Percentiles rank a stretch among this genome's conserved stretches.
phyloP scores from a whole-genome alignment of 2,329 filamentous ascomycete genomes.

The Claviceps cyperi region DNA sequence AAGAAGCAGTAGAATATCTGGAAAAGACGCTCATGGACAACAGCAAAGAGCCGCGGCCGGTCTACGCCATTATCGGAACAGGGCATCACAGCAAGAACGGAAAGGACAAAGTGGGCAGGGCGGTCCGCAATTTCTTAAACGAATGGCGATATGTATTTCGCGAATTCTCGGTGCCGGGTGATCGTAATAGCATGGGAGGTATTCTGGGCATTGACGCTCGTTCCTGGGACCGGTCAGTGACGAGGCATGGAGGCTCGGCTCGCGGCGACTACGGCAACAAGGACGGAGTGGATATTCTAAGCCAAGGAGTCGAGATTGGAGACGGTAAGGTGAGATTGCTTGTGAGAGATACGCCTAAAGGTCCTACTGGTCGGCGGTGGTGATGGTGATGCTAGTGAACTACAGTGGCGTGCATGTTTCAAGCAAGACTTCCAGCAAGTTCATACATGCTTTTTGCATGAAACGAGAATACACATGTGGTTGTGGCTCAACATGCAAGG shows the following conservation, averaged over 20 bases:
- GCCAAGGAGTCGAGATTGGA: constrained; percentile 30
- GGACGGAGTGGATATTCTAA: constrained; percentile 40
- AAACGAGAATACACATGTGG: too few species aligned
- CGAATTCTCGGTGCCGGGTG: constrained; percentile 93
- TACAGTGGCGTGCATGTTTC: too few species aligned
- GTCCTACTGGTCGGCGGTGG: constrained; percentile 34
- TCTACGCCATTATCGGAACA: constrained; percentile 94
- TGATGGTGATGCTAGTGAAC: constrained; percentile 6
- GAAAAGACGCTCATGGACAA: constrained; percentile 80
- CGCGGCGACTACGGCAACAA: constrained; percentile 22
- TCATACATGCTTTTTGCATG: too few species aligned
- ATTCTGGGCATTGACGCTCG: constrained; percentile 54
- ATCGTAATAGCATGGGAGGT: constrained; percentile 69
- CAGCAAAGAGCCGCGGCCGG: constrained; percentile 52
- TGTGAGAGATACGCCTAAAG: constrained; percentile 45
- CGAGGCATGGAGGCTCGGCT: constrained; percentile 26
- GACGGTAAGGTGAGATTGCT: constrained; percentile 50
- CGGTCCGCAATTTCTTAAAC: constrained; percentile 77
- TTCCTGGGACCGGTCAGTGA: constrained; percentile 50
- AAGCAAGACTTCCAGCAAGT: too few species aligned
- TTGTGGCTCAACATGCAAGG: too few species aligned
- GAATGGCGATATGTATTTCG: constrained; percentile 94
- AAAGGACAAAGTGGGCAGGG: constrained; percentile 96
- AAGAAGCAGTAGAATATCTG: constrained; percentile 90
- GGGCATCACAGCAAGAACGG: constrained; percentile 97